Base-by-base conservation (phyloP, 2,329 filamentous ascomycete genomes). In the Aspergillus japonicus region DNA sequence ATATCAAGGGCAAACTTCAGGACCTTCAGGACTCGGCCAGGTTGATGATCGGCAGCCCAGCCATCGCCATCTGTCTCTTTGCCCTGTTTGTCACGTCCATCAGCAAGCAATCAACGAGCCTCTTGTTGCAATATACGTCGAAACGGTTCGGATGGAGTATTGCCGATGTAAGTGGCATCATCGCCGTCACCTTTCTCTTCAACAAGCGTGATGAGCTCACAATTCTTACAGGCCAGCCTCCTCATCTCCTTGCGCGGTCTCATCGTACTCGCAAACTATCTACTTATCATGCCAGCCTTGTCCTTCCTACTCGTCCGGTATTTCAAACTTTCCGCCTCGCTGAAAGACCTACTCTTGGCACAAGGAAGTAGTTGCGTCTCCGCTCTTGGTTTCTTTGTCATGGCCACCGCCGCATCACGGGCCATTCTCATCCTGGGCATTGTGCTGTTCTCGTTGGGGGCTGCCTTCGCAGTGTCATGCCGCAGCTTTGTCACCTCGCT, bases 111-210 rank as follows among this genome's bases (percentile, higher is more conserved):
- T 67, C 66, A 2, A 65, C 62, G 2, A 63, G 52, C 26, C 51
- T 74, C 14, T 59, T 74, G 21, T 44, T 73, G 12, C 72, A 73
- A 59, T 73, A 71, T 55, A 65, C 65, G 1, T 72, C 71, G 12
- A 68, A 68, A 51, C 68, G 67, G 21, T 73, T 71, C 47, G 24
- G 67, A 21, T 73, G 71, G 71, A 71, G 61, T 42, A 65, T 73
- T 49, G 60, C 65, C 35, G 54, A 64, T 44, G 70, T 72, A 67
- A 44, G 67, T 57, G 21, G 3, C 2, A 8, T 21, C 4, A 44
- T 24, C 14, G 1, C n/a, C 21, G 19, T n/a, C 16, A 23, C 16
- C 16, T 31, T 5, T 19, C 21, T 5, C 16, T 24, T 1, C 14
- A n/a, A 29, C 7, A 23, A 47, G 47, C 7, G 11, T 14, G 21